Conservation (phyloP, 2,329 filamentous ascomycete species). For the Plenodomus lindquistii region DNA sequence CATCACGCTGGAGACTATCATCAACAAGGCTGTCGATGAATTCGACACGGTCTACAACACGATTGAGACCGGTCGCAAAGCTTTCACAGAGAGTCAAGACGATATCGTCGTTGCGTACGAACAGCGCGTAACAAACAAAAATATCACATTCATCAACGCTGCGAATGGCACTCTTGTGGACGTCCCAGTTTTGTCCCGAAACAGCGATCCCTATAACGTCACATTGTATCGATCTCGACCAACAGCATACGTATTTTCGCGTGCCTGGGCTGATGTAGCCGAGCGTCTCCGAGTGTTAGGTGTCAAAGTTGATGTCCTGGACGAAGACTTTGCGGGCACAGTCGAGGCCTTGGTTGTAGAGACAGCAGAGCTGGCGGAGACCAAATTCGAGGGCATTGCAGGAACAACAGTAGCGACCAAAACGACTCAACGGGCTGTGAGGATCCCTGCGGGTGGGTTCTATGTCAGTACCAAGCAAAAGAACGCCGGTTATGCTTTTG, state of each 20-base stretch:
- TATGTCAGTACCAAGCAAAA: constrained; percentile 27
- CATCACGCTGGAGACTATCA: constrained; percentile 26
- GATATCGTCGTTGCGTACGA: constrained; percentile 25
- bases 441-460: constrained; percentile 23
- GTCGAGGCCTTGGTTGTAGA: constrained; percentile 26
- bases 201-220: constrained; percentile 17
- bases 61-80: constrained; percentile 20
- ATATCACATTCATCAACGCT: constrained; percentile 12
- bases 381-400: constrained; percentile 25
- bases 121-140: constrained; percentile 14
- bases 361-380: constrained; percentile 12
- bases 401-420: constrained; percentile 22
- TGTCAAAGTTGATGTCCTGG: constrained; percentile 22
- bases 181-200: constrained; percentile 4
- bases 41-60: constrained; percentile 19
- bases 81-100: constrained; percentile 17
- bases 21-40: constrained; percentile 27
- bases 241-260: constrained; percentile 28
- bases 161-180: constrained; percentile 16
- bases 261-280: constrained; percentile 22
- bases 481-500: constrained; percentile 29
- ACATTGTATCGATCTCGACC: constrained; percentile 22
- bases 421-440: constrained; percentile 11
- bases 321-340: constrained; percentile 16
- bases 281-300: constrained; percentile 23